Evolutionary conservation across 2,329 filamentous ascomycete species (phyloP).

Genomic region (Mycosphaerella arachidis): DNA sequence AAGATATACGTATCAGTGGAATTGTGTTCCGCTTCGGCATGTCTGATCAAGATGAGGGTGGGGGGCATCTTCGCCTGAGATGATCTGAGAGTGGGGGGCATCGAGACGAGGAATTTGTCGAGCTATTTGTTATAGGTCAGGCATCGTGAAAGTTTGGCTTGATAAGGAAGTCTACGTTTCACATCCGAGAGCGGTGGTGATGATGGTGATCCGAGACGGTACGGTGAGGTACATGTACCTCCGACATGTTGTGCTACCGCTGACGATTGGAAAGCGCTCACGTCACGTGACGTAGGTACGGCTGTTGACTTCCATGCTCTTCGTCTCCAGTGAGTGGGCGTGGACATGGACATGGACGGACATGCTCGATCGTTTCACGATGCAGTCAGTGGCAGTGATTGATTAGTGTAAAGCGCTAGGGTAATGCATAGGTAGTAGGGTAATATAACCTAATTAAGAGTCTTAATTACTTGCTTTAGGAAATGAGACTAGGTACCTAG

Average conservation of each 20-base stretch:
- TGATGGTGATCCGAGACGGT: not conserved
- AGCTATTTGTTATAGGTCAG: not conserved
- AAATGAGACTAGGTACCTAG: too few relatives aligned
- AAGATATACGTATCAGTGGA: conserved; percentile 30
- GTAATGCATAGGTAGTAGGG: too few relatives aligned
- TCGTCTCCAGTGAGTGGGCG: not conserved
- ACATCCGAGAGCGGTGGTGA: not conserved
- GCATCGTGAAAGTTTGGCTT: not conserved
- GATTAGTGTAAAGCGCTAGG: too few relatives aligned
- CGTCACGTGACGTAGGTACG: not conserved
- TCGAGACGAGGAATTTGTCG: not conserved
- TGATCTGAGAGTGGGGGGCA: conserved; percentile 1
- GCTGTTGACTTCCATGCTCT: not conserved
- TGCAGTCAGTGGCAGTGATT: too few relatives aligned
- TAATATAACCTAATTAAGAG: too few relatives aligned
- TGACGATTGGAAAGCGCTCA: not conserved
- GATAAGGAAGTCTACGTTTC: not conserved
- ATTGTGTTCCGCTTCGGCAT: conserved; percentile 45
- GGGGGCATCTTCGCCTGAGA: conserved; percentile 31
- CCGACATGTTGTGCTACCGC: not conserved
- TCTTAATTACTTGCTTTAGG: too few relatives aligned
- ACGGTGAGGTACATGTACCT: not conserved
- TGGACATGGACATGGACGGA: too few relatives aligned
- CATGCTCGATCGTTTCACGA: too few relatives aligned
- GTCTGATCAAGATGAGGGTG: conserved; percentile 44